A percentile compares a stretch with the other conserved stretches of the same genome.
Conservation (phyloP, 1,139 yeast genomes). For the Suzukiozyma palmioleophila region DNA sequence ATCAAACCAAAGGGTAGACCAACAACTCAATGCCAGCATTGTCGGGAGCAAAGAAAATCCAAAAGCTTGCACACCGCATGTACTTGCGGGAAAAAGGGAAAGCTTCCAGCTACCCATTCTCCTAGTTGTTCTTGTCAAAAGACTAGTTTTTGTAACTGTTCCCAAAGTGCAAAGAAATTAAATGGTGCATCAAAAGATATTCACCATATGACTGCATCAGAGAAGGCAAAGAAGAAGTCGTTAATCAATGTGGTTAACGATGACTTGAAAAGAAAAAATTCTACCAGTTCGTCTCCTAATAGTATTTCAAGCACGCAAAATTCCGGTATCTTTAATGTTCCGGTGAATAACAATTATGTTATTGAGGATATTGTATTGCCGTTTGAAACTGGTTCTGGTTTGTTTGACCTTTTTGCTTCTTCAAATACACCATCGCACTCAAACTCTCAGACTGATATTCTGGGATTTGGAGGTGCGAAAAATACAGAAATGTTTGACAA, state of each 20-base stretch:
- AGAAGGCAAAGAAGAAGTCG: slow-evolving; percentile 26
- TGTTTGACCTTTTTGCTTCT: slow-evolving; percentile 25
- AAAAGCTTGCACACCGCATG: slow-evolving; percentile 71
- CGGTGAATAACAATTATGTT: slow-evolving; percentile 19
- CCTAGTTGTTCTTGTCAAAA: slow-evolving; percentile 55
- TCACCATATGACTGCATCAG: slow-evolving; percentile 16
- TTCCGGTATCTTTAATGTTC: neutral
- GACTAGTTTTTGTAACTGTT: slow-evolving; percentile 57
- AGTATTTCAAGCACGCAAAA: slow-evolving; percentile 5
- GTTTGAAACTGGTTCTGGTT: slow-evolving; percentile 24
- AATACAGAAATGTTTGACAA: neutral
- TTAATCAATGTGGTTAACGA: slow-evolving; percentile 21
- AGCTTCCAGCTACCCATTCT: slow-evolving; percentile 39
- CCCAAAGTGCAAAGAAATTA: slow-evolving; percentile 11
- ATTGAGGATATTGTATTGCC: slow-evolving; percentile 32
- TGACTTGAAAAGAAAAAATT: slow-evolving; percentile 9
- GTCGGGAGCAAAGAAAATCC: slow-evolving; percentile 72
- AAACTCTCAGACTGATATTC: neutral
- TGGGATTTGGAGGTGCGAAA: neutral
- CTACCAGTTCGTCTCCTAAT: slow-evolving; percentile 9
- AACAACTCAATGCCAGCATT: slow-evolving; percentile 83
- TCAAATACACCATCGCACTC: slow-evolving; percentile 7
- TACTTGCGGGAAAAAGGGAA: slow-evolving; percentile 61
- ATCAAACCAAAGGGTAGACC: slow-evolving; percentile 97
- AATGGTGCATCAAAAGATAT: slow-evolving; percentile 8